Conservation (phyloP, 2,329 filamentous ascomycete genomes). For the Dichotomopilus funicola region DNA sequence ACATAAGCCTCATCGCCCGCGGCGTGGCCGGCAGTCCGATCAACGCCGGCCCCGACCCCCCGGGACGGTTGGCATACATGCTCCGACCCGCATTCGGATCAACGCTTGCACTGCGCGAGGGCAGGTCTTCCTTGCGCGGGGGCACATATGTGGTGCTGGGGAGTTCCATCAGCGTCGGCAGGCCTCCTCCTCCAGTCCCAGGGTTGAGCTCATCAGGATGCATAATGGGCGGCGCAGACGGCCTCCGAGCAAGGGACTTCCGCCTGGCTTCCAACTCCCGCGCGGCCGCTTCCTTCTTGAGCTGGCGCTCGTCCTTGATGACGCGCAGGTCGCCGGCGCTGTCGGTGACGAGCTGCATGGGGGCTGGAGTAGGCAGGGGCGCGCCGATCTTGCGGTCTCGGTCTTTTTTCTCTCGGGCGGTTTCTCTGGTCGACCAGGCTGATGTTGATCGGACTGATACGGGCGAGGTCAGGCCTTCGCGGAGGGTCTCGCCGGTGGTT, state of each 20-base stretch:
- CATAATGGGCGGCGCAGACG: constrained; percentile 72
- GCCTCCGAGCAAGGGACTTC: constrained; percentile 72
- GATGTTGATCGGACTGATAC: constrained; percentile 19
- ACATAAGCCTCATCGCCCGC: constrained; percentile 78
- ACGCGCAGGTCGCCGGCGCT: constrained; percentile 48
- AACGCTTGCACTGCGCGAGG: constrained; percentile 58
- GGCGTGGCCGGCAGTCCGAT: constrained; percentile 87
- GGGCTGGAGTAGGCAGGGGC: constrained; percentile 28
- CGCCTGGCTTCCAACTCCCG: constrained; percentile 84
- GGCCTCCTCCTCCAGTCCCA: constrained; percentile 16
- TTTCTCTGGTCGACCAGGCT: constrained; percentile 13
- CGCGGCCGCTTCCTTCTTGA: constrained; percentile 68
- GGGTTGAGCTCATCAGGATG: constrained; percentile 56
- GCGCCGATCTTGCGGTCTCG: constrained; percentile 17
- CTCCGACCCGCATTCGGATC: constrained; percentile 48
- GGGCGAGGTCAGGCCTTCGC: constrained; percentile 30
- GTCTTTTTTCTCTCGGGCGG: constrained; percentile 23
- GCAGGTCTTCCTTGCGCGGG: constrained; percentile 36
- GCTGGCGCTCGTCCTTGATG: constrained; percentile 54
- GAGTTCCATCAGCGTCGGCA: constrained; percentile 36
- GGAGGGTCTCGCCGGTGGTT: constrained; percentile 7
- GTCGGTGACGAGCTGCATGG: constrained; percentile 38
- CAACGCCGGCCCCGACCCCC: constrained; percentile 32
- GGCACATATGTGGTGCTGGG: constrained; percentile 36
- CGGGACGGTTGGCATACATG: constrained; percentile 40